Percentiles rank a stretch among this genome's conserved stretches.
Evolutionary conservation across 2,329 filamentous ascomycete species (phyloP).

Genomic region (Lanzia echinophila): DNA sequence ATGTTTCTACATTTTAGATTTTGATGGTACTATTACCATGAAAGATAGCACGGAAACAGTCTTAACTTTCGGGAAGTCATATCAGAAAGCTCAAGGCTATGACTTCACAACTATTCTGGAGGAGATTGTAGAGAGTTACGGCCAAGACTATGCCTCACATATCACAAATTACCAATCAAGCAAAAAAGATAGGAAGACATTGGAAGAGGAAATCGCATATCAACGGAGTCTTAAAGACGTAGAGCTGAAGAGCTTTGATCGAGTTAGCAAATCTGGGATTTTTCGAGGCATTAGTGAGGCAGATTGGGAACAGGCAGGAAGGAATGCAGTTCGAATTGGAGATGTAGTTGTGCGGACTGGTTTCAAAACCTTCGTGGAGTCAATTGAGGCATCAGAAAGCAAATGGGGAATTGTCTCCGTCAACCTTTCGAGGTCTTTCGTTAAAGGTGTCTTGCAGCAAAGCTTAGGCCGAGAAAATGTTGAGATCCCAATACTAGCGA

Average conservation of each 20-base stretch:
- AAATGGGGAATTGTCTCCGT: slow-evolving; percentile 24
- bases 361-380: slow-evolving; percentile 15
- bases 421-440: slow-evolving; percentile 23
- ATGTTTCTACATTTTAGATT: no score
- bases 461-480: background rate
- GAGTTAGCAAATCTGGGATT: slow-evolving; percentile 22
- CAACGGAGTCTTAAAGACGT: slow-evolving; percentile 17
- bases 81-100: no score
- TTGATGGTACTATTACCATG: no score
- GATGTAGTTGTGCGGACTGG: slow-evolving; percentile 18
- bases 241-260: slow-evolving; percentile 23
- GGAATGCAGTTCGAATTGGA: slow-evolving; percentile 12
- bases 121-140: no score
- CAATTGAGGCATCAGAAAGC: background rate
- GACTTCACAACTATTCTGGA: no score
- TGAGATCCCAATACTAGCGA: slow-evolving; percentile 17
- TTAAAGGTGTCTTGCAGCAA: slow-evolving; percentile 19
- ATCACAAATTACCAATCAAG: slow-evolving; percentile 15
- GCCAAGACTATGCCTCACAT: no score
- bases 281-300: slow-evolving; percentile 19
- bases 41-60: no score
- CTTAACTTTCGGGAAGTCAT: no score
- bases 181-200: slow-evolving; percentile 13
- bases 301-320: slow-evolving; percentile 16
- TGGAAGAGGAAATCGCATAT: slow-evolving; percentile 18